A percentile compares a stretch with the other conserved stretches of the same genome.
These are phyloP conservation scores for Coemansia sp. DNA, from an alignment of 192 early-diverging fungal genomes.

Conservation along the genomic window DNA sequence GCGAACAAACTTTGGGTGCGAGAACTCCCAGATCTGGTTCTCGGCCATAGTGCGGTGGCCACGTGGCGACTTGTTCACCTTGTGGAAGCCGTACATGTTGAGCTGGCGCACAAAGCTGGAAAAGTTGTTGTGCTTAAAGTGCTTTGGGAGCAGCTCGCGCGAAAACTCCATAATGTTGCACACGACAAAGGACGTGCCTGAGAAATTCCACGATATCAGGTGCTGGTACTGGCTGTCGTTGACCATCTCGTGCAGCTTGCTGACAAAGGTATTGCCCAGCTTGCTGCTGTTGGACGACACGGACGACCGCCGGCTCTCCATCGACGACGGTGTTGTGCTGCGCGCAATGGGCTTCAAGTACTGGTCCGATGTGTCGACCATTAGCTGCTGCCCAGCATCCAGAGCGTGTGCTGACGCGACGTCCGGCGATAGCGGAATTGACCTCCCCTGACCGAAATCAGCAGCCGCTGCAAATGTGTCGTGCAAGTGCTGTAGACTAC, in stretches of 20 bases:
- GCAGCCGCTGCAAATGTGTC: conserved; percentile 28
- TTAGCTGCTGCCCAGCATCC: conserved; percentile 42
- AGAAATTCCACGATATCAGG: conserved; percentile 87
- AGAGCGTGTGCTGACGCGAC: conserved; percentile 23
- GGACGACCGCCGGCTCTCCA: conserved; percentile 52
- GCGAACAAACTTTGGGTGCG: conserved; percentile 77
- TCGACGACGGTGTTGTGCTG: conserved; percentile 51
- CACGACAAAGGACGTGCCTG: conserved; percentile 86
- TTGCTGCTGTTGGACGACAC: conserved; percentile 49
- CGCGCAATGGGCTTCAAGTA: conserved; percentile 51
- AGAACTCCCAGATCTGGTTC: conserved; percentile 92
- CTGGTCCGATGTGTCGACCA: conserved; percentile 53
- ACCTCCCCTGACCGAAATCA: conserved; percentile 28
- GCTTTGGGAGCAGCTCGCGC: conserved; percentile 82
- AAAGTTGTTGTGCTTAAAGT: conserved; percentile 93
- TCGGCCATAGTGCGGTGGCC: conserved; percentile 81
- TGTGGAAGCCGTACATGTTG: conserved; percentile 85
- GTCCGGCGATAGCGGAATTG: conserved; percentile 50
- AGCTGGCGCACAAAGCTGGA: conserved; percentile 87
- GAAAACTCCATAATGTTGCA: conserved; percentile 90
- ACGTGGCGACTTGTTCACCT: conserved; percentile 79
- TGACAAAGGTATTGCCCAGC: conserved; percentile 60
- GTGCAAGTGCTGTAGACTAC: conserved; percentile 44
- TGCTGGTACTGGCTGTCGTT: conserved; percentile 83
- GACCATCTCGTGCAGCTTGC: conserved; percentile 76